A percentile compares a stretch with the other conserved stretches of the same genome.
phyloP scores from a whole-genome alignment of 2,329 filamentous ascomycete species.

The Byssothecium circinans region DNA sequence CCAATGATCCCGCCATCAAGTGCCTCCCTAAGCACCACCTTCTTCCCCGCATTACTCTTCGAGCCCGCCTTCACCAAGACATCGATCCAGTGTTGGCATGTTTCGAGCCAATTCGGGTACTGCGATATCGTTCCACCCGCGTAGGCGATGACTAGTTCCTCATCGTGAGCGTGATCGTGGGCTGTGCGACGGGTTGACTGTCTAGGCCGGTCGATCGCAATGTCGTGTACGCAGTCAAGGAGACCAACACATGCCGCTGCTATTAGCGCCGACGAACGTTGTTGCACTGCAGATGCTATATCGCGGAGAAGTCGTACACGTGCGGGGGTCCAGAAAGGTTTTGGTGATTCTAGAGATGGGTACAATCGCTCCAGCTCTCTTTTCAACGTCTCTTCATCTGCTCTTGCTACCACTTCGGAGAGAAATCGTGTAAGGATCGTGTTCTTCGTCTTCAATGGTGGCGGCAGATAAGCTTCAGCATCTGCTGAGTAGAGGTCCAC shows the following conservation, averaged over 20 bases:
- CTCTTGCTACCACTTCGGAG: slow-evolving; percentile 64
- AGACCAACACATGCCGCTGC: slow-evolving; percentile 73
- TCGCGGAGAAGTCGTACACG: slow-evolving; percentile 63
- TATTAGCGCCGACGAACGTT: slow-evolving; percentile 72
- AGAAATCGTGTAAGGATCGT: slow-evolving; percentile 72
- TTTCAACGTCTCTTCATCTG: slow-evolving; percentile 35
- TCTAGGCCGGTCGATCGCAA: slow-evolving; percentile 46
- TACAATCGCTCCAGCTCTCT: slow-evolving; percentile 56
- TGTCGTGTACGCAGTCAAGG: slow-evolving; percentile 68
- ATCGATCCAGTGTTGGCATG: slow-evolving; percentile 71
- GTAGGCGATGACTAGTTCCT: slow-evolving; percentile 74
- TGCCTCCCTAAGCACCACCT: slow-evolving; percentile 55
- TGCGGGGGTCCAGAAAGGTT: slow-evolving; percentile 61
- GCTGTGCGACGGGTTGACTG: slow-evolving; percentile 18
- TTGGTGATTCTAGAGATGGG: slow-evolving; percentile 48
- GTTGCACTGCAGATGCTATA: slow-evolving; percentile 70
- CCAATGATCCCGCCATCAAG: slow-evolving; percentile 59
- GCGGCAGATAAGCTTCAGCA: slow-evolving; percentile 53
- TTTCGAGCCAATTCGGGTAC: slow-evolving; percentile 71
- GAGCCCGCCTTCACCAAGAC: slow-evolving; percentile 51
- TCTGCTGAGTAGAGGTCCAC: slow-evolving; percentile 57
- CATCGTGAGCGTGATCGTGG: slow-evolving; percentile 24
- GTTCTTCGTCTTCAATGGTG: slow-evolving; percentile 59
- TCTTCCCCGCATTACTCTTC: slow-evolving; percentile 42
- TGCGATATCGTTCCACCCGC: slow-evolving; percentile 80